Evolutionary conservation across 2,329 filamentous ascomycete species (phyloP).

Genomic region (Aspergillus tanneri): DNA sequence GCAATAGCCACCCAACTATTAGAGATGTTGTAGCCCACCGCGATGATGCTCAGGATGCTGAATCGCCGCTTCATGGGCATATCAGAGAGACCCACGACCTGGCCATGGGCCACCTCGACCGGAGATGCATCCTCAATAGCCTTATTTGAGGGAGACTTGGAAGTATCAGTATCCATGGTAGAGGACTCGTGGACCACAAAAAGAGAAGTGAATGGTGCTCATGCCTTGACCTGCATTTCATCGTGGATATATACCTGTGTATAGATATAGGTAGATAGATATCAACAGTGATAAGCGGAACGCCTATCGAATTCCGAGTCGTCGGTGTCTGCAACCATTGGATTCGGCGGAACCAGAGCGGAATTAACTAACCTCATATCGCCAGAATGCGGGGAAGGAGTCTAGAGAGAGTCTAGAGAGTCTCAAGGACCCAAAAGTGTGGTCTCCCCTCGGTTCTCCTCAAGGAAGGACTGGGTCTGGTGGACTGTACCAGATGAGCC

Average conservation of each 20-base stretch:
- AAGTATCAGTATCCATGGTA: conserved; percentile 12
- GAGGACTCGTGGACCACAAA: neutral
- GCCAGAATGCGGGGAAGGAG: neutral
- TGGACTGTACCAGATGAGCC: no score
- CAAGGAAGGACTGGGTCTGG: no score
- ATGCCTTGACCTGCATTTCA: no score
- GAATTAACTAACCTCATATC: neutral
- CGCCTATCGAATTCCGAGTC: conserved; percentile 19
- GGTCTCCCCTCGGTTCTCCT: neutral
- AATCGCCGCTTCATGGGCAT: conserved; percentile 26
- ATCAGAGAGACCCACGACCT: conserved; percentile 18
- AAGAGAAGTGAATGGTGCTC: no score
- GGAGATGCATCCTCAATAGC: conserved; percentile 9
- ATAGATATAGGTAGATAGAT: no score
- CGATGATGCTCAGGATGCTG: conserved; percentile 24
- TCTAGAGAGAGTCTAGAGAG: neutral
- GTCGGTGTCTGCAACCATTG: neutral
- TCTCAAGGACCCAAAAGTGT: neutral
- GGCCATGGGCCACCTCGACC: conserved; percentile 21
- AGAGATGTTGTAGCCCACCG: conserved; percentile 26
- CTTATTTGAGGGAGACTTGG: conserved; percentile 8
- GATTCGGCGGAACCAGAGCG: neutral
- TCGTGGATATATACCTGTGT: no score
- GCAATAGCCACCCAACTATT: conserved; percentile 29
- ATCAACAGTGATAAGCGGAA: conserved; percentile 15